Evolutionary conservation across 306 rosid genomes (phyloP).

Genomic region (Quercus gilva): DNA sequence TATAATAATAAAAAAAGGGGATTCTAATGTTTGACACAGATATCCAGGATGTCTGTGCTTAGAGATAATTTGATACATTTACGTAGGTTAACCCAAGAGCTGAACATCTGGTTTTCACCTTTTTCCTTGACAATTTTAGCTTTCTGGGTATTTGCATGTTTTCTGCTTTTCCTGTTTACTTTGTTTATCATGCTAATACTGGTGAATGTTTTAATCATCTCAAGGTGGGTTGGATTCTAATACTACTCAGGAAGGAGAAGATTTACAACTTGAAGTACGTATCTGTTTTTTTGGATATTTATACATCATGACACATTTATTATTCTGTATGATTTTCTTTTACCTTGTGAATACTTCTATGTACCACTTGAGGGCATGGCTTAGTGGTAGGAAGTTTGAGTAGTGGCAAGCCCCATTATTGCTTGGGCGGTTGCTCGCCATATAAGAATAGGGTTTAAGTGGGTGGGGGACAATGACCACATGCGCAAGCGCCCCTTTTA

Average conservation of each 20-base stretch:
- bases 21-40: neutral
- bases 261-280: conserved; percentile 73
- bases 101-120: conserved; percentile 1
- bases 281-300: conserved; percentile 30
- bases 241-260: conserved; percentile 50
- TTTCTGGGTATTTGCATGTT: conserved; percentile 2
- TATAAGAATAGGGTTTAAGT: too few relatives aligned
- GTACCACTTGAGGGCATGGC: too few relatives aligned
- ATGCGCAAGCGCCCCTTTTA: too few relatives aligned
- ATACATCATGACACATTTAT: conserved; percentile 19
- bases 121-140: conserved; percentile 9
- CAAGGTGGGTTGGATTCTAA: conserved; percentile 64
- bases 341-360: neutral
- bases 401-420: too few relatives aligned
- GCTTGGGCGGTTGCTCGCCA: too few relatives aligned
- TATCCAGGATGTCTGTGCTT: neutral
- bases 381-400: too few relatives aligned
- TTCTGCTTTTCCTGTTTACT: conserved; percentile 6
- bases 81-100: neutral
- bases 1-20: neutral
- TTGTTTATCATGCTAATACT: conserved; percentile 35
- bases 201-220: conserved; percentile 20
- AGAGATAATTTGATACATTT: neutral
- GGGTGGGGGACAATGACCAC: too few relatives aligned
- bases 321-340: conserved; percentile 9